Percentiles rank a stretch among this genome's conserved stretches.
Evolutionary conservation across 2,329 filamentous ascomycete genomes (phyloP).

Genomic region (Sphaceloma murrayae): DNA sequence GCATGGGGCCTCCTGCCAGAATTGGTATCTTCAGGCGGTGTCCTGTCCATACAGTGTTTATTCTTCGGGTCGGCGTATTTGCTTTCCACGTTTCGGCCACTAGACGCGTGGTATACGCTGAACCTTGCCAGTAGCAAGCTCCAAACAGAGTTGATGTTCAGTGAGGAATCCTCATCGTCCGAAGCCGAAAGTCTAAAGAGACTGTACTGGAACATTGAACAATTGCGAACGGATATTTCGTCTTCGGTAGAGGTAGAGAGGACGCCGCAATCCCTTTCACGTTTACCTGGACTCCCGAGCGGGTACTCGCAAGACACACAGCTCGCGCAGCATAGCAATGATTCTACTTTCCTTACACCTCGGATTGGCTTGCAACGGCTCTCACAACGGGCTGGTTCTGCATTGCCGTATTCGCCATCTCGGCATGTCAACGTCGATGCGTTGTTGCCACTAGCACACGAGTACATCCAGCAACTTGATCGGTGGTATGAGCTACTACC

Average conservation of each 20-base stretch:
- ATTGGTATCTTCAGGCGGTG: slow-evolving; percentile 70
- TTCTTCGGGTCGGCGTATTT: slow-evolving; percentile 72
- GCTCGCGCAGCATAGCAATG: slow-evolving; percentile 68
- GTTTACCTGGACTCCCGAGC: neutral
- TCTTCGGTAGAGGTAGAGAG: slow-evolving; percentile 43
- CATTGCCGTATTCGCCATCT: slow-evolving; percentile 19
- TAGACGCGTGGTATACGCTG: slow-evolving; percentile 74
- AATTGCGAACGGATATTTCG: slow-evolving; percentile 70
- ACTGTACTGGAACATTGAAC: slow-evolving; percentile 74
- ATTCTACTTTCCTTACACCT: slow-evolving; percentile 78
- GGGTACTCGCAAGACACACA: slow-evolving; percentile 68
- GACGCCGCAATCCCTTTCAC: neutral
- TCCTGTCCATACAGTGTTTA: slow-evolving; percentile 70
- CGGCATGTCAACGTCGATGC: slow-evolving; percentile 39
- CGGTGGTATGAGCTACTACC: slow-evolving; percentile 80
- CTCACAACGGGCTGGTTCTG: slow-evolving; percentile 35
- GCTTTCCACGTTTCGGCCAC: slow-evolving; percentile 69
- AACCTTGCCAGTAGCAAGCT: slow-evolving; percentile 74
- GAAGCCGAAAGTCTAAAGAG: slow-evolving; percentile 65
- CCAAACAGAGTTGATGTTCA: slow-evolving; percentile 65
- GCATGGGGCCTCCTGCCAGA: slow-evolving; percentile 69
- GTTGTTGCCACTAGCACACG: slow-evolving; percentile 65
- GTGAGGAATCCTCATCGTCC: slow-evolving; percentile 58
- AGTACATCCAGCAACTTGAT: slow-evolving; percentile 71
- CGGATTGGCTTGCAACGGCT: slow-evolving; percentile 71